Evolutionary conservation across 371 early-diverging fungal species (phyloP).

Genomic region (Nosema muscidifuracis): DNA sequence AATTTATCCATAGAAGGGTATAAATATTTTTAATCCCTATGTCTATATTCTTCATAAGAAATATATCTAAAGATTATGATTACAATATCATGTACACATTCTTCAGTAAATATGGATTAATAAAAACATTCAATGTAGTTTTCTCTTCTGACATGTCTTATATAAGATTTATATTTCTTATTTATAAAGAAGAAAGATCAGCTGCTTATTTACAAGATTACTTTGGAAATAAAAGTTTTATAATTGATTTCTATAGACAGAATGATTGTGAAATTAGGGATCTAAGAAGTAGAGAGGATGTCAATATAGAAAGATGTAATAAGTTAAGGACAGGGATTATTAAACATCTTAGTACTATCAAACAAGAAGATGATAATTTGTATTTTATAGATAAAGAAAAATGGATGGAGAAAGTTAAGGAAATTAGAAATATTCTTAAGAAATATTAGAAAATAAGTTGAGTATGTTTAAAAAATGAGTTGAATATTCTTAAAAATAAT

Average conservation of each 20-base stretch:
- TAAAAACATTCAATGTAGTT: neutral
- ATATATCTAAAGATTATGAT: neutral
- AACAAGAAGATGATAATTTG: neutral
- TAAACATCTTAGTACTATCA: neutral
- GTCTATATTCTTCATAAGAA: neutral
- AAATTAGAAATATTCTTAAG: neutral
- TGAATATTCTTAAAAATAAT: no score
- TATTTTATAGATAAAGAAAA: neutral
- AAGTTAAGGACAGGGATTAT: neutral
- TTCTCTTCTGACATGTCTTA: neutral
- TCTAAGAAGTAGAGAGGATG: no score
- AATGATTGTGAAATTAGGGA: neutral
- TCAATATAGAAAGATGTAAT: neutral
- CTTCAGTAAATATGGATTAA: neutral
- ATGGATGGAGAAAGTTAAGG: neutral
- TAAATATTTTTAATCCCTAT: neutral
- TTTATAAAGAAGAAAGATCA: slow-evolving; percentile 8
- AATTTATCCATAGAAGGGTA: neutral
- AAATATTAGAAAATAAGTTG: neutral
- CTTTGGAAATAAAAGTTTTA: neutral
- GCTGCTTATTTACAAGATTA: neutral
- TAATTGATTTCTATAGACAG: neutral
- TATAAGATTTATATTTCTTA: neutral
- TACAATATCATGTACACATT: neutral
- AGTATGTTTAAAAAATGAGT: no score